Base-by-base conservation (phyloP, 2,329 filamentous ascomycete species). In the Thielaviopsis musarum region DNA sequence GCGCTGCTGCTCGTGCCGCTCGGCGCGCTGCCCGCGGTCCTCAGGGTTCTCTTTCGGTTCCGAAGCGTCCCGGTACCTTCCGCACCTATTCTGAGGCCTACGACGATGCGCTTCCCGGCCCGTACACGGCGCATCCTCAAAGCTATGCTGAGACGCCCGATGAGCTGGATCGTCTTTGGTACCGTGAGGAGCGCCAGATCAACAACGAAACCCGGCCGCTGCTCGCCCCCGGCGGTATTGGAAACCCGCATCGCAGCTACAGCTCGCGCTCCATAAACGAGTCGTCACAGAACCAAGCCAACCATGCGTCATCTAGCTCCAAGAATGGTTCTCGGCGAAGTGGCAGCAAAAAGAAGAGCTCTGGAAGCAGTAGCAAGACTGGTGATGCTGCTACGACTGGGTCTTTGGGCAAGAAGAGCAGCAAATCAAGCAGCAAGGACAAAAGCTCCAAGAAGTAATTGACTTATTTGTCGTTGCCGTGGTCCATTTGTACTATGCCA, bases 111-210 rank as follows among this genome's bases (percentile, higher is more conserved):
- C 70, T 75, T 9, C 76, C 76, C 2, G 75, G 75, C 5, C 75
- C 75, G 0, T 77, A 77, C 63, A 77, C 75, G 1, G 74, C 74
- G 1, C 76, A 79, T 57, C 75, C 77, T 2, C 75, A 79, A 65
- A 71, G 72, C 61, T 78, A 79, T 57, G 75, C 75, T 34, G 72
- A 75, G 56, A 77, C 73, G 2, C 74, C 77, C 41, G 76, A 78
- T 60, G 75, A 79, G 60, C 68, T 78, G 62, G 74, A 77, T 56
- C 71, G 74, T 41, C 74, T 78, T 45, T 67, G 74, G 61, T 75
- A 77, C 61, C 73, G 75, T 21, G 76, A 79, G 63, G 76, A 78
- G 59, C 69, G 73, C 52, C 75, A 77, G 17, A 75, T 77, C 30
- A 74, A 72, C 15, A 67, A 73, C 45, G 77, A 79, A 66, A 77